Base-by-base conservation (phyloP, 257 asterid genomes). In the Capsicum rhomboideum region DNA sequence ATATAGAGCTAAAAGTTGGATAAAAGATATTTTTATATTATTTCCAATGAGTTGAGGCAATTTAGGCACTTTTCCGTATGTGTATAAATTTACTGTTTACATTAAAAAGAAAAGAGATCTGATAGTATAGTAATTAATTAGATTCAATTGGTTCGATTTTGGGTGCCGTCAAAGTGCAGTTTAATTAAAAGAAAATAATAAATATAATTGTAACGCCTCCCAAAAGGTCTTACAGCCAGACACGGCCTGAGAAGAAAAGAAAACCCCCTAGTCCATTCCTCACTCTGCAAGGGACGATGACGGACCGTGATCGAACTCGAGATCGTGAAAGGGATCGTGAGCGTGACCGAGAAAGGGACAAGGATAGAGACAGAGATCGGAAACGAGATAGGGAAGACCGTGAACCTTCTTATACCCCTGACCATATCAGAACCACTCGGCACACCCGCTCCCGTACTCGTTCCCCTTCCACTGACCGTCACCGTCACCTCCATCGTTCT, bases 401-500 rank as follows among this genome's bases (percentile, higher is more conserved):
- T 17, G 26, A 68, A 67, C 75, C 5, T 31, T 31, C 46, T 31
- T 17, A 31, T n/a, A 93, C 99, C 2, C 97, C 99, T 6, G 99
- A 95, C 90, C 94, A 92, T 85, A 81, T 79, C 64, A 88, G 97
- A 86, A 87, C 97, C 66, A 49, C 61, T 75, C 93, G 91, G 23
- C 94, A 88, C 88, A 85, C 92, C 2, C 94, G 93, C 75, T 94
- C 98, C 37, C 94, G 92, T 17, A 94, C 97, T 17, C 97, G 97
- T 44, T 95, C 98, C 13, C 98, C 98, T 91, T 97, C 98, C 12
- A 92, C 88, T 1, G 97, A 93, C n/a, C 94, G 95, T 79, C 94
- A 87, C 59, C 98, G 92, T 26, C 88, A 86, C 86, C 95, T 93
- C 11, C 90, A 87, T 31, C 95, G 94, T 14, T 89, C 97, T 18